Percentiles rank a stretch among this genome's conserved stretches.
phyloP scores from a whole-genome alignment of 2,329 filamentous ascomycete species.

The Penicillium palitans region DNA sequence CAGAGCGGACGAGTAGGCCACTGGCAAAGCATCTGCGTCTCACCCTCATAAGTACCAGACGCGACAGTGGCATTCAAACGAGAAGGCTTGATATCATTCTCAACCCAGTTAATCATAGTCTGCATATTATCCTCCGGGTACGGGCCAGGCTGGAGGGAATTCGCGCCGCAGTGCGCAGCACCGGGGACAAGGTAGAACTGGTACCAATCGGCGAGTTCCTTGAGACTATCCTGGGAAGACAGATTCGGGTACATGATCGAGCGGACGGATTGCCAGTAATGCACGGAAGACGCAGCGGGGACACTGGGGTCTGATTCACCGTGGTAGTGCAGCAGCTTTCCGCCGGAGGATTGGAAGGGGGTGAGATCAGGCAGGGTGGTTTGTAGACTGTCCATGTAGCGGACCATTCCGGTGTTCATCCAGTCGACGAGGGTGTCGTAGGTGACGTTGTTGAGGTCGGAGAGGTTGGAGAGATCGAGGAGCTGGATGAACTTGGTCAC shows the following conservation, averaged over 20 bases:
- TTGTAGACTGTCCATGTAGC: constrained; percentile 54
- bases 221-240: constrained; percentile 40
- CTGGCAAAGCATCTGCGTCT: constrained; percentile 39
- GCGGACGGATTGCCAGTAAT: constrained; percentile 58
- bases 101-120: constrained; percentile 55
- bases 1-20: constrained; percentile 38
- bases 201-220: constrained; percentile 55
- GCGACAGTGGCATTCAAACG: constrained; percentile 46
- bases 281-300: constrained; percentile 55
- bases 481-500: constrained; percentile 34
- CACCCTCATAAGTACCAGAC: constrained; percentile 31
- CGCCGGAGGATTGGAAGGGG: constrained; percentile 51
- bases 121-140: constrained; percentile 51
- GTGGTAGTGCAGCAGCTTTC: constrained; percentile 61
- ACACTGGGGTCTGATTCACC: constrained; percentile 57
- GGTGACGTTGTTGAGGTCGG: constrained; percentile 50
- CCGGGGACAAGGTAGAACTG: constrained; percentile 57
- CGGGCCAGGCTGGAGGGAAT: constrained; percentile 48
- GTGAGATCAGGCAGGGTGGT: constrained; percentile 57
- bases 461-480: constrained; percentile 41
- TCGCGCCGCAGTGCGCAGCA: constrained; percentile 53
- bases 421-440: constrained; percentile 59
- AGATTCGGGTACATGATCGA: constrained; percentile 50
- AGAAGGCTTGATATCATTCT: constrained; percentile 49
- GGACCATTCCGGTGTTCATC: constrained; percentile 53